phyloP scores from a whole-genome alignment of 768 basidiomycete species.

The Hydnum rufescens region DNA sequence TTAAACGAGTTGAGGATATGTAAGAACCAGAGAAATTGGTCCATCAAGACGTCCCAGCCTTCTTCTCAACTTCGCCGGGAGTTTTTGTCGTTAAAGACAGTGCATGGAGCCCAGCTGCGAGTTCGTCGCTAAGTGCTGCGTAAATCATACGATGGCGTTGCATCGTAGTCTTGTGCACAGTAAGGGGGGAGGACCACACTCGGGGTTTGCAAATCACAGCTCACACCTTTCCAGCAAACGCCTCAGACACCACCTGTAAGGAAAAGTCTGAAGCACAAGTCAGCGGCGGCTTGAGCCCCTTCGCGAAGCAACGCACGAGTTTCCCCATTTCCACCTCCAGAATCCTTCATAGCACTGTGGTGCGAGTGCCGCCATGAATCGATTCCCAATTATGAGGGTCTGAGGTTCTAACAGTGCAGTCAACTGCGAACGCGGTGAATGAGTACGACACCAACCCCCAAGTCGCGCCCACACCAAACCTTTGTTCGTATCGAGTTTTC shows the following conservation, averaged over 20 bases:
- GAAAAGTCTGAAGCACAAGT: conserved; percentile 40
- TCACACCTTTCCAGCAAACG: conserved; percentile 53
- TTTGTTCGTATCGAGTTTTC: conserved; percentile 35
- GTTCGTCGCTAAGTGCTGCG: conserved; percentile 47
- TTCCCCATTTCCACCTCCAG: conserved; percentile 49
- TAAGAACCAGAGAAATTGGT: no score
- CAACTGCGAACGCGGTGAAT: conserved; percentile 25
- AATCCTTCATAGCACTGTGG: conserved; percentile 58
- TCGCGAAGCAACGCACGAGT: conserved; percentile 39
- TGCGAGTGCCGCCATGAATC: conserved; percentile 75
- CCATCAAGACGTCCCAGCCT: neutral
- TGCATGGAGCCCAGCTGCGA: conserved; percentile 53
- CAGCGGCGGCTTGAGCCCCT: neutral
- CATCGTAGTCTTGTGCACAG: conserved; percentile 35
- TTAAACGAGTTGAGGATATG: no score
- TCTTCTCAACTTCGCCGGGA: conserved; percentile 23
- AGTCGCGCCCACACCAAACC: conserved; percentile 9
- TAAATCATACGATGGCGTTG: conserved; percentile 71
- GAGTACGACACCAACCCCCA: neutral
- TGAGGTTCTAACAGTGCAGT: conserved; percentile 38
- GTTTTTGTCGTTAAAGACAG: conserved; percentile 60
- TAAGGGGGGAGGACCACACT: neutral
- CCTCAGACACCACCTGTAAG: conserved; percentile 48
- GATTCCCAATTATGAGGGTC: conserved; percentile 47
- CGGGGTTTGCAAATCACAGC: neutral